Evolutionary conservation across 1,139 yeast species (phyloP), one percentile per base, ranked within the genome.

Genomic region (Scheffersomyces segobiensis): DNA sequence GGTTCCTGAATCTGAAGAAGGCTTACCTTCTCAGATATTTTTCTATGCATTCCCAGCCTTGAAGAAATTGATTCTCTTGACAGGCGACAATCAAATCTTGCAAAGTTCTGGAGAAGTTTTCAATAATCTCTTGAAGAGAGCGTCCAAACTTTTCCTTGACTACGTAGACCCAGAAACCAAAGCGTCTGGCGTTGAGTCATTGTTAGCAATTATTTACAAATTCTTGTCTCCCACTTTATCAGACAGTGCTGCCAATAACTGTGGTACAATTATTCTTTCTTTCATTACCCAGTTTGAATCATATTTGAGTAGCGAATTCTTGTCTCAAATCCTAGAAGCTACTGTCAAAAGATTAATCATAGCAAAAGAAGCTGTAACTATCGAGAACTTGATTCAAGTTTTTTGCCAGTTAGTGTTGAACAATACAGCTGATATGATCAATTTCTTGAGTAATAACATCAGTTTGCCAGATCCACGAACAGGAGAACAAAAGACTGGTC

Each of bases 41-140:
- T 67, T 73, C 18, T 79, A 75, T 56, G 74, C 84, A 1, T 84
- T 88, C 66, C 86, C 87, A 0, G 75, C 81, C 1, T 67, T 89
- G 53, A 80, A 81, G 55, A 76, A 77, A 26, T 75, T 91, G 39
- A 74, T 91, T 12, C 66, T 85, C 52, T 68, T 69, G 2, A 81
- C 95, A 1, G 77, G 75, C n/a, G 98, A 93, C 70, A 91, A 90
- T 63, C 95, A 90, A 67, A 81, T 92, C 5, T 74, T 93, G 49
- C 97, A 93, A 70, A 79, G 87, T 18, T 88, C 93, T 0, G 90
- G 96, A 0, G 93, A 90, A 61, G 87, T 89, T 1, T 85, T 91
- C 65, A 86, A 87, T 59, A 84, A 83, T 39, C 72, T 93, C 54
- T 77, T 92, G 24, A 82, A 81, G 58, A 85, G 82, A 54, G 81